Evolutionary conservation across 768 basidiomycete genomes (phyloP).

Genomic region (Leccinum subgranulosum): DNA sequence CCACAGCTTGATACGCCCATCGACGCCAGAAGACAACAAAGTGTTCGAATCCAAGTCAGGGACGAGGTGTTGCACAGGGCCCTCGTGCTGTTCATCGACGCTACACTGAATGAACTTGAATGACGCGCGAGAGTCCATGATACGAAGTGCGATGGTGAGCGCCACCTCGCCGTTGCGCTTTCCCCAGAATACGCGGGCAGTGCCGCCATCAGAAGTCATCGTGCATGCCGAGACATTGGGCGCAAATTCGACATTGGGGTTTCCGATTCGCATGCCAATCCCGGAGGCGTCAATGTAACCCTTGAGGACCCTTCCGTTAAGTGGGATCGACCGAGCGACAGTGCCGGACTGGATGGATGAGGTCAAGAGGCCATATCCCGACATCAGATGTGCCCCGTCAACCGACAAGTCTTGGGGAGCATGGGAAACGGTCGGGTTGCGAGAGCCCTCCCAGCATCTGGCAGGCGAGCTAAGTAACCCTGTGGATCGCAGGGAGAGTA

Average conservation of each 20-base stretch:
- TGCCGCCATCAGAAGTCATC: constrained; percentile 59
- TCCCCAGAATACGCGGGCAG: constrained; percentile 73
- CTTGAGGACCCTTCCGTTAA: constrained; percentile 64
- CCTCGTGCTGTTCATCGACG: constrained; percentile 62
- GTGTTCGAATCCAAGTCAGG: constrained; percentile 42
- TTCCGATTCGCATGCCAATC: constrained; percentile 57
- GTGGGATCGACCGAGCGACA: constrained; percentile 68
- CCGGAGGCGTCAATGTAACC: constrained; percentile 69
- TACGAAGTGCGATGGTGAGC: constrained; percentile 52
- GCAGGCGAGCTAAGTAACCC: constrained; percentile 3
- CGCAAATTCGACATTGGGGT: constrained; percentile 72
- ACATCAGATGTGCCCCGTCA: constrained; percentile 58
- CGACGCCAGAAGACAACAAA: constrained; percentile 54
- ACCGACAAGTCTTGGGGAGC: constrained; percentile 59
- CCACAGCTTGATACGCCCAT: constrained; percentile 77
- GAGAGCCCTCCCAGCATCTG: constrained; percentile 72
- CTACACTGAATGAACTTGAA: constrained; percentile 47
- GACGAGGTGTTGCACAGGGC: constrained; percentile 50
- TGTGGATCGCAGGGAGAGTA: background rate
- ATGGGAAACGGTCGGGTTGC: constrained; percentile 58
- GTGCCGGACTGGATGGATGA: constrained; percentile 66
- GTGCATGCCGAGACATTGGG: constrained; percentile 62
- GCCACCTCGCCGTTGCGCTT: constrained; percentile 66
- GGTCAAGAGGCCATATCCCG: constrained; percentile 52
- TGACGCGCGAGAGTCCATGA: constrained; percentile 53